Conservation (phyloP, 2,329 filamentous ascomycete genomes). For the Aspergillus neoniger region DNA sequence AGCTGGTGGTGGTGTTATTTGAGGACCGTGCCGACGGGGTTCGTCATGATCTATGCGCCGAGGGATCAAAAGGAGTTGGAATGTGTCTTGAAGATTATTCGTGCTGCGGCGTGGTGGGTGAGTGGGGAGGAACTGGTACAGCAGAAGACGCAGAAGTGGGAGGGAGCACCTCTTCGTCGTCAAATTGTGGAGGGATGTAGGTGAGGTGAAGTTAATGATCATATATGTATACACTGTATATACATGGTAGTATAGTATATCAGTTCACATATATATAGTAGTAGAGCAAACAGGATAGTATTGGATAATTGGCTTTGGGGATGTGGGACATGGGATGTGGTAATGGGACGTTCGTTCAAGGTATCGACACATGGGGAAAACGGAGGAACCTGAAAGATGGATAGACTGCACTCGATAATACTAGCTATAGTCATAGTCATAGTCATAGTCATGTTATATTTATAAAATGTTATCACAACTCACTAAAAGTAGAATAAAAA, state of each 20-base stretch:
- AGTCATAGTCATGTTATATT: background rate
- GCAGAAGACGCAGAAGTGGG: background rate
- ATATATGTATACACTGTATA: no score
- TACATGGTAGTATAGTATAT: no score
- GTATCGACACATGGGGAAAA: no score
- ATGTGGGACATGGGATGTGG: no score
- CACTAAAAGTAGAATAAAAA: background rate
- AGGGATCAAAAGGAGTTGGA: slow-evolving; percentile 67
- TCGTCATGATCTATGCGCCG: slow-evolving; percentile 82
- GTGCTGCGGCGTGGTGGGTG: slow-evolving; percentile 70
- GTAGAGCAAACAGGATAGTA: no score
- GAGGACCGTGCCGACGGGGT: slow-evolving; percentile 71
- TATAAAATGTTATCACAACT: background rate
- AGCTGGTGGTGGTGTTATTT: slow-evolving; percentile 61
- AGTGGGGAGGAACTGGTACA: slow-evolving; percentile 19
- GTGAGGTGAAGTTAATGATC: background rate
- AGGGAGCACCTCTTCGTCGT: background rate
- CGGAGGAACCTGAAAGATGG: no score
- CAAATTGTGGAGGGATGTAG: background rate
- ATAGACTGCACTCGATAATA: no score
- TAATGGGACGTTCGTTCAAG: no score
- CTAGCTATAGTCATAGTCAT: no score
- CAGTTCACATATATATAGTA: no score
- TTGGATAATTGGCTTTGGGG: no score
- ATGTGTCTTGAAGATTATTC: slow-evolving; percentile 68